phyloP scores from a whole-genome alignment of 495 filamentous ascomycete genomes.

The Penicillium turbatum region DNA sequence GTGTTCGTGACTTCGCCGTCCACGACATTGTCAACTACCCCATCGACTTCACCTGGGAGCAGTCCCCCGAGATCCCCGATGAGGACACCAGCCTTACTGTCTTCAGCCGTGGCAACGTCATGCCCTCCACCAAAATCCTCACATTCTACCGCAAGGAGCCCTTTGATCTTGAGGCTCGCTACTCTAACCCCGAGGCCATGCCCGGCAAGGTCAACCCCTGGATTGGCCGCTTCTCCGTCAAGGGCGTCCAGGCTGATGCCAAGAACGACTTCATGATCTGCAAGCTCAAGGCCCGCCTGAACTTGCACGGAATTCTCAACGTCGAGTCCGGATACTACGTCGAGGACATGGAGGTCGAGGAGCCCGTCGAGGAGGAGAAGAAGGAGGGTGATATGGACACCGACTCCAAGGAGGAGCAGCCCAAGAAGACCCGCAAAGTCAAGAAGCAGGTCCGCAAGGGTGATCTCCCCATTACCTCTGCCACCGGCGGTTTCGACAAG shows the following conservation, averaged over 20 bases:
- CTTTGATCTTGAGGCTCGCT: slow-evolving; percentile 94
- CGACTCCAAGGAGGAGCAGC: slow-evolving; percentile 64
- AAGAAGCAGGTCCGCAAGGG: slow-evolving; percentile 99
- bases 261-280: slow-evolving; percentile 98
- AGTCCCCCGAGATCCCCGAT: slow-evolving; percentile 96
- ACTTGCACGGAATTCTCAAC: slow-evolving; percentile 94
- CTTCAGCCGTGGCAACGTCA: slow-evolving; percentile 95
- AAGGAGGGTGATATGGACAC: slow-evolving; percentile 86
- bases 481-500: slow-evolving; percentile 73
- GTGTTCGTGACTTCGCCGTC: slow-evolving; percentile 94
- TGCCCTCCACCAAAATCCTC: slow-evolving; percentile 98
- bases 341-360: slow-evolving; percentile 96
- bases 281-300: slow-evolving; percentile 98
- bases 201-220: slow-evolving; percentile 90
- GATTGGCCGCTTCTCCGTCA: slow-evolving; percentile 94
- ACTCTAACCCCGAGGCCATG: slow-evolving; percentile 79
- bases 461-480: slow-evolving; percentile 82
- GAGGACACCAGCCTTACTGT: slow-evolving; percentile 97
- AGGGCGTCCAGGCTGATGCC: slow-evolving; percentile 77
- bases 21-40: slow-evolving; percentile 98
- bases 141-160: slow-evolving; percentile 98
- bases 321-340: slow-evolving; percentile 97
- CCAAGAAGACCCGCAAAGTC: slow-evolving; percentile 93
- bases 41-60: slow-evolving; percentile 99
- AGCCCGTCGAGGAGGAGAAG: slow-evolving; percentile 71